Percentiles rank a stretch among this genome's conserved stretches.
Conservation (phyloP, 371 early-diverging fungal genomes). For the Mortierella sp. region DNA sequence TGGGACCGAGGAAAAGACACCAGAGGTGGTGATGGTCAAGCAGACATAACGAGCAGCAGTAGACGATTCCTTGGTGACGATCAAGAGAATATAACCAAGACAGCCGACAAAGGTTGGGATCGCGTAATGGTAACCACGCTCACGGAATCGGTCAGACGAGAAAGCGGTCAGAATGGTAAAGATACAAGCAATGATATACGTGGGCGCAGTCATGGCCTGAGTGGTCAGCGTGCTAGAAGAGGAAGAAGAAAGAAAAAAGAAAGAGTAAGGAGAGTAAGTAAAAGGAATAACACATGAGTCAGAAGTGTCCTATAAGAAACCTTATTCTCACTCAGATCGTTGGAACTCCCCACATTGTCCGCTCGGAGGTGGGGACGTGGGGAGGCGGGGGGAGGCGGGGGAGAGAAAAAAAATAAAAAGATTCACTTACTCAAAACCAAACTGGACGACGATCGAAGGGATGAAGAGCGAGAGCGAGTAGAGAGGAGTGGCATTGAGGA, state of each 20-base stretch:
- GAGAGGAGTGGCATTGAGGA: conserved; percentile 71
- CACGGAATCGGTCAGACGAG: conserved; percentile 66
- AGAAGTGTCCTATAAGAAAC: too few relatives aligned
- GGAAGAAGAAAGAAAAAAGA: not conserved
- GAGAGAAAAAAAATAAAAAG: too few relatives aligned
- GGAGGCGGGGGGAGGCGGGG: too few relatives aligned
- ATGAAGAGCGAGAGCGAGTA: conserved; percentile 74
- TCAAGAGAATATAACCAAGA: conserved; percentile 72
- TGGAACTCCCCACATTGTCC: too few relatives aligned
- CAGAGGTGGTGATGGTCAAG: conserved; percentile 62
- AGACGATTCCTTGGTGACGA: conserved; percentile 48
- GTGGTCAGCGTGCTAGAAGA: conserved; percentile 21
- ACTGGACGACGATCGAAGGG: conserved; percentile 74
- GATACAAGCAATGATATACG: conserved; percentile 55
- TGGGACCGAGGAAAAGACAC: conserved; percentile 66
- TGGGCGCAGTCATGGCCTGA: conserved; percentile 41
- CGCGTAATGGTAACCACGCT: conserved; percentile 71
- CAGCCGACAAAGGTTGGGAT: conserved; percentile 64
- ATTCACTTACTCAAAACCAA: conserved; percentile 30
- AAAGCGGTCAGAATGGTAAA: conserved; percentile 63
- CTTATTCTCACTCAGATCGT: too few relatives aligned
- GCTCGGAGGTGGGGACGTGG: too few relatives aligned
- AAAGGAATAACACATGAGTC: too few relatives aligned
- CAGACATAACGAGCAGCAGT: conserved; percentile 60
- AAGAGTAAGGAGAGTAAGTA: not conserved